Conservation (phyloP, 2,329 filamentous ascomycete species). For the Alternaria triticina region DNA sequence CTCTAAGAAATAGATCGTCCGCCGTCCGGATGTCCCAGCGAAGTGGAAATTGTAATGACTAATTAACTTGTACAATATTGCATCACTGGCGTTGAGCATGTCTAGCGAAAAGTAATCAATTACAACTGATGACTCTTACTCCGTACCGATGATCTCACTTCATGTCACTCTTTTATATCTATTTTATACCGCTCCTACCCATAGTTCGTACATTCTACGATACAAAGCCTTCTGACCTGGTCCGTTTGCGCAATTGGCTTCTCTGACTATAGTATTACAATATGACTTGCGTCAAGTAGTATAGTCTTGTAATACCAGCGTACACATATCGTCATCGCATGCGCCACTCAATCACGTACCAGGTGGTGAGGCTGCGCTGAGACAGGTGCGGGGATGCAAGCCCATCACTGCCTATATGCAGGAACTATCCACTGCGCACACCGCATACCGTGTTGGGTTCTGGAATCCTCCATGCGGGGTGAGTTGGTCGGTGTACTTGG, state of each 20-base stretch:
- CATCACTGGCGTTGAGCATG: slow-evolving; percentile 8
- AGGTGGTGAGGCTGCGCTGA: neutral
- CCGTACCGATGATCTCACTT: too few species aligned
- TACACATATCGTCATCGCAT: neutral
- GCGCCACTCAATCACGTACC: neutral
- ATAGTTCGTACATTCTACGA: too few species aligned
- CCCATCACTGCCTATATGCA: slow-evolving; percentile 26
- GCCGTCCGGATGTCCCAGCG: too few species aligned
- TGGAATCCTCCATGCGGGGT: slow-evolving; percentile 8
- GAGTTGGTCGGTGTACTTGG: slow-evolving; percentile 12
- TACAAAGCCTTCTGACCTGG: too few species aligned
- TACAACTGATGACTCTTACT: too few species aligned
- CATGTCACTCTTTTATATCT: too few species aligned
- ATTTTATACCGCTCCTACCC: too few species aligned
- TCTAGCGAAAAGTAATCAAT: neutral
- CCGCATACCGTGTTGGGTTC: slow-evolving; percentile 20
- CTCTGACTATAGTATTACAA: too few species aligned
- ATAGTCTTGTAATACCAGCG: neutral
- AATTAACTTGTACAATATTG: slow-evolving; percentile 11
- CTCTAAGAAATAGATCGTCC: slow-evolving; percentile 30
- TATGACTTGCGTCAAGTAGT: too few species aligned
- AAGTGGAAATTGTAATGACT: neutral
- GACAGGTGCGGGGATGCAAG: slow-evolving; percentile 3
- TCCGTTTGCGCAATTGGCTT: too few species aligned
- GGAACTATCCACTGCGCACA: slow-evolving; percentile 16